These are phyloP conservation scores for Urostyla sp. DNA, from an alignment of 73 alveolate genomes.

Conservation along the genomic window DNA sequence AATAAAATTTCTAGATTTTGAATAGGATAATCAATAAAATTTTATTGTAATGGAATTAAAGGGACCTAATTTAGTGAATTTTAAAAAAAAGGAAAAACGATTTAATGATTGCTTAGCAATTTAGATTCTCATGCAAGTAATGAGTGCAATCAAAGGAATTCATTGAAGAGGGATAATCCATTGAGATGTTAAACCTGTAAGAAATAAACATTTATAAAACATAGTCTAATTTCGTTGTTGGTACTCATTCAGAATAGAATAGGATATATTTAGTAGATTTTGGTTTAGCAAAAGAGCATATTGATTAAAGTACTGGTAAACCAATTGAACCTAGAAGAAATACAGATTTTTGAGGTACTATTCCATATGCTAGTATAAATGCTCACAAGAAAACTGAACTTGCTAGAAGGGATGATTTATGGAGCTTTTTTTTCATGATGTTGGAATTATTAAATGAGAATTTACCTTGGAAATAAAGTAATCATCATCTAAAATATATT, in stretches of 20 bases:
- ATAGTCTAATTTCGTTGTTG: conserved; percentile 68
- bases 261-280: conserved; percentile 76
- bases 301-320: conserved; percentile 30
- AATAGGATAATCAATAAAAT: conserved; percentile 43
- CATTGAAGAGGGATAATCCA: conserved; percentile 83
- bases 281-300: conserved; percentile 74
- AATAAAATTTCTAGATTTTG: too few species aligned
- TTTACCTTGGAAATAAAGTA: conserved; percentile 80
- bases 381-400: conserved; percentile 79
- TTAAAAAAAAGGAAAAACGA: not conserved
- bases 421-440: conserved; percentile 86
- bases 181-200: conserved; percentile 84
- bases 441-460: conserved; percentile 81
- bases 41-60: conserved; percentile 49
- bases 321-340: conserved; percentile 49
- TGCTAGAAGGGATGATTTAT: conserved; percentile 85
- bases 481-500: not conserved
- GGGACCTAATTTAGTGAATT: conserved; percentile 13
- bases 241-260: conserved; percentile 28
- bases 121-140: conserved; percentile 70
- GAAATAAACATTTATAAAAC: not conserved
- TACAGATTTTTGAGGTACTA: conserved; percentile 78
- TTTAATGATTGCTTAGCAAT: conserved; percentile 33
- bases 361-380: conserved; percentile 82
- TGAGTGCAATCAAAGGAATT: conserved; percentile 63